These are phyloP conservation scores for Cordyceps cicadae DNA, from an alignment of 2,329 filamentous ascomycete genomes.

Conservation along the genomic window DNA sequence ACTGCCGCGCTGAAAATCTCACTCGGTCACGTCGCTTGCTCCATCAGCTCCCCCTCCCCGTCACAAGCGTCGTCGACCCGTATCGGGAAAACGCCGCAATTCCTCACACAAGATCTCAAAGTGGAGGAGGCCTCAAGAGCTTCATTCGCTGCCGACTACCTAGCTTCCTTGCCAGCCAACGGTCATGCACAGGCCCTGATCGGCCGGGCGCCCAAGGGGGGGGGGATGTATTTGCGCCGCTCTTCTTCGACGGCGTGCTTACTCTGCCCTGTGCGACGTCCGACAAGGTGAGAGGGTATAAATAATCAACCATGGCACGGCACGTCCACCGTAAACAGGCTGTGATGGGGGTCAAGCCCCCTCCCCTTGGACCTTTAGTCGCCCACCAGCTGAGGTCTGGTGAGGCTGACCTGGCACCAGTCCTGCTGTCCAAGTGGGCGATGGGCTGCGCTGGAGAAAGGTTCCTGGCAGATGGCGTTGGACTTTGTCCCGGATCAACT, in stretches of 20 bases:
- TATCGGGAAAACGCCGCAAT: not conserved
- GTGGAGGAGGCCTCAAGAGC: not conserved
- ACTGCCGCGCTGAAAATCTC: not conserved
- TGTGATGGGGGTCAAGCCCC: not conserved
- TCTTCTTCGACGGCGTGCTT: not conserved
- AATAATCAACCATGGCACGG: not conserved
- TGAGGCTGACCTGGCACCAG: not conserved
- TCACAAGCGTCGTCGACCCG: not conserved
- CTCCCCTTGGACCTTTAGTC: not conserved
- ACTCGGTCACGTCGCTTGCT: not conserved
- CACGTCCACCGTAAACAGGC: not conserved
- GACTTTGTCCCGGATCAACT: too few relatives aligned
- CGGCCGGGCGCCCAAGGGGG: not conserved
- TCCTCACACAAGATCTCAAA: not conserved
- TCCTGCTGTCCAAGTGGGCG: not conserved
- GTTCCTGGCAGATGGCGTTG: not conserved
- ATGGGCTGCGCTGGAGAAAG: not conserved
- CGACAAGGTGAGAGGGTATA: not conserved
- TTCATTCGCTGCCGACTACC: not conserved
- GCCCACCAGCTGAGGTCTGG: not conserved
- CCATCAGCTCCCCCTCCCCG: not conserved
- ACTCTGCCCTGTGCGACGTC: not conserved
- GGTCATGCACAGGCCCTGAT: not conserved
- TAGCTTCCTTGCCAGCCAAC: not conserved
- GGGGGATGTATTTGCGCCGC: not conserved